A percentile compares a stretch with the other conserved stretches of the same genome.
Evolutionary conservation across 768 basidiomycete species (phyloP).

Genomic region (Panaeolus cyanescens): DNA sequence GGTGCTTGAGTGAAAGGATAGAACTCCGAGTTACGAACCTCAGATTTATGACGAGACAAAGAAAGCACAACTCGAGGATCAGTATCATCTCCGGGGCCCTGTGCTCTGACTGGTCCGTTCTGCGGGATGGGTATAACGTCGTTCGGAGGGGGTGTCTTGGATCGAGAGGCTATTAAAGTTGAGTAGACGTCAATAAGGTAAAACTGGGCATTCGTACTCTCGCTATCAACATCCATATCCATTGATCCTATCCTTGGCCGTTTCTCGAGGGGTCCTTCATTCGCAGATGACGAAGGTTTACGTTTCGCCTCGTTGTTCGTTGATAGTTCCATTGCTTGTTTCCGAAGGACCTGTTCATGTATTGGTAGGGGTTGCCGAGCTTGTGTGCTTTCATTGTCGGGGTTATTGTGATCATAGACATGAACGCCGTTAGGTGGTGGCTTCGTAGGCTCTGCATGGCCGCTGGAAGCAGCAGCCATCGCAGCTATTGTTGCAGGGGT

Average conservation of each 20-base stretch:
- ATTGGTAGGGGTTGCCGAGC: constrained; percentile 4
- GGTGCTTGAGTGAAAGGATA: not conserved
- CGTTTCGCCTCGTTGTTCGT: constrained; percentile 41
- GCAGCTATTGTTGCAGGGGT: not conserved
- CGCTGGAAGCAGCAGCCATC: not conserved
- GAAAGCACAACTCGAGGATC: constrained; percentile 46
- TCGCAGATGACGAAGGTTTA: constrained; percentile 52
- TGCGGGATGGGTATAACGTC: constrained; percentile 16
- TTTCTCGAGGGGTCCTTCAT: constrained; percentile 60
- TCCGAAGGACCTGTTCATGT: constrained; percentile 15
- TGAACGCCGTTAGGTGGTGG: not conserved
- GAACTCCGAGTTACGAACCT: constrained; percentile 36
- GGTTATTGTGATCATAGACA: constrained; percentile 2
- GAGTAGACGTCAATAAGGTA: constrained; percentile 4
- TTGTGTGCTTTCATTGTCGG: not conserved
- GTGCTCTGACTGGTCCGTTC: constrained; percentile 29
- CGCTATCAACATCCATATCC: constrained; percentile 47
- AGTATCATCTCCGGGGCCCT: constrained; percentile 46
- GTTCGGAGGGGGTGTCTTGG: constrained; percentile 12
- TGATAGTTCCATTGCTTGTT: constrained; percentile 13
- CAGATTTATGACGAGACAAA: constrained; percentile 61
- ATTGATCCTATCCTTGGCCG: constrained; percentile 55
- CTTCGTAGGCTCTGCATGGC: not conserved
- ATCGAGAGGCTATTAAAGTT: constrained; percentile 16
- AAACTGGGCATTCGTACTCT: constrained; percentile 26